Percentiles rank a stretch among this genome's conserved stretches.
phyloP scores from a whole-genome alignment of 1,284 basidiomycete species.

The Paramarasmius palmivorus region DNA sequence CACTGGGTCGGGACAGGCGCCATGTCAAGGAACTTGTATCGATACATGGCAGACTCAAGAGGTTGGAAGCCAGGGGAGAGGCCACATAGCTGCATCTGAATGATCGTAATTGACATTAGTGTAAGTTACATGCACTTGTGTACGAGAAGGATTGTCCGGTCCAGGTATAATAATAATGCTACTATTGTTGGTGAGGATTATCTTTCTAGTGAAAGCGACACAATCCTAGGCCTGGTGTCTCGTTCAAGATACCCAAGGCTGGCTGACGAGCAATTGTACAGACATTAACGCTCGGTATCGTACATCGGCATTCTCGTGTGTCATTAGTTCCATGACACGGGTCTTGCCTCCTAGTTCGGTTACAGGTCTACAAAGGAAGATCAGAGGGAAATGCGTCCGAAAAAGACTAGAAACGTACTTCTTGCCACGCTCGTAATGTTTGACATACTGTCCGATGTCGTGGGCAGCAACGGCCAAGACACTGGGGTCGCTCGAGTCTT shows the following conservation, averaged over 20 bases:
- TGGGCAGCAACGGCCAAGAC: slow-evolving; percentile 89
- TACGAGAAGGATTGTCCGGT: background rate
- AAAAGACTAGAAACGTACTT: slow-evolving; percentile 54
- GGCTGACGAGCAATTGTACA: slow-evolving; percentile 80
- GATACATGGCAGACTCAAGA: too few relatives aligned
- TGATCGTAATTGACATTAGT: background rate
- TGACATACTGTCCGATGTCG: slow-evolving; percentile 93
- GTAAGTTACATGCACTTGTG: slow-evolving; percentile 4
- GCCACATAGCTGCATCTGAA: too few relatives aligned
- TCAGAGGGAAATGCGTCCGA: background rate
- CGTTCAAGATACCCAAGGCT: slow-evolving; percentile 67
- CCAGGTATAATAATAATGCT: background rate
- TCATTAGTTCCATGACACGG: slow-evolving; percentile 94
- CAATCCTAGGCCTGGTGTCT: too few relatives aligned
- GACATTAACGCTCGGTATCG: slow-evolving; percentile 89
- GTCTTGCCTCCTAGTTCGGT: slow-evolving; percentile 87
- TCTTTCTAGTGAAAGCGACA: too few relatives aligned
- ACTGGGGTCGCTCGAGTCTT: slow-evolving; percentile 68
- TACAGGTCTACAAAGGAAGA: slow-evolving; percentile 55
- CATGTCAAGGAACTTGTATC: too few relatives aligned
- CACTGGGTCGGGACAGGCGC: too few relatives aligned
- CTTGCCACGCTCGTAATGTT: slow-evolving; percentile 87
- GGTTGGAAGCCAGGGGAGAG: too few relatives aligned
- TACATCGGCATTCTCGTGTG: slow-evolving; percentile 85
- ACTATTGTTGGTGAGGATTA: too few relatives aligned